These are phyloP conservation scores for Syzygium oleosum DNA, from an alignment of 345 rosid genomes.

Conservation along the genomic window DNA sequence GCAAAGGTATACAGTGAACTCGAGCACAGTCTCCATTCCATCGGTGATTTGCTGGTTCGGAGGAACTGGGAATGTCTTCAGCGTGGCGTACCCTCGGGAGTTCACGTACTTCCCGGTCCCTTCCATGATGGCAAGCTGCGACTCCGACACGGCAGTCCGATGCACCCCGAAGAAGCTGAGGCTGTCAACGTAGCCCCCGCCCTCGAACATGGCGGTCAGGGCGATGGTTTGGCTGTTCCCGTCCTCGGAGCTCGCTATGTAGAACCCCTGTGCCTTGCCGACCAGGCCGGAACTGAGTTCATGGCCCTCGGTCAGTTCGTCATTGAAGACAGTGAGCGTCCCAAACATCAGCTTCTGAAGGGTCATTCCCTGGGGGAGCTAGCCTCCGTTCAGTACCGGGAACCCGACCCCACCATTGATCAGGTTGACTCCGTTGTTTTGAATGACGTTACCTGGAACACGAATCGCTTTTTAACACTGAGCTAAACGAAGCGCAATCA, in stretches of 20 bases:
- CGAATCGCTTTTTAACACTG: accelerated
- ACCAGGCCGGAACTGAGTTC: slow-evolving; percentile 58
- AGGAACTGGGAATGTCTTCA: slow-evolving; percentile 47
- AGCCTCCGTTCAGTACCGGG: slow-evolving; percentile 40
- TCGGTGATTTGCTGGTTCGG: slow-evolving; percentile 50
- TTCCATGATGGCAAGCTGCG: slow-evolving; percentile 80
- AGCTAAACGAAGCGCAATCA: too few species aligned
- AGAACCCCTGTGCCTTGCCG: slow-evolving; percentile 88
- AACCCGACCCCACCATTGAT: slow-evolving; percentile 28
- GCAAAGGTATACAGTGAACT: slow-evolving; percentile 54
- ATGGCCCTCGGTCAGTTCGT: slow-evolving; percentile 65
- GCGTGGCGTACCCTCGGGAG: slow-evolving; percentile 59
- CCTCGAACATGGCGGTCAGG: slow-evolving; percentile 65
- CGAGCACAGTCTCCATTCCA: slow-evolving; percentile 57
- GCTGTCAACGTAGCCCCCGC: slow-evolving; percentile 61
- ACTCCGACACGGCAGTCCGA: slow-evolving; percentile 58
- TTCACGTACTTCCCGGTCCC: slow-evolving; percentile 82
- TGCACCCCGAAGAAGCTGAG: slow-evolving; percentile 81
- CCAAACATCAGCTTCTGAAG: slow-evolving; percentile 73
- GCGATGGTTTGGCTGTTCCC: slow-evolving; percentile 81
- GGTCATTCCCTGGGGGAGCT: slow-evolving; percentile 39
- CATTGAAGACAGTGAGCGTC: slow-evolving; percentile 72
- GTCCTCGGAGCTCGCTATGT: slow-evolving; percentile 64
- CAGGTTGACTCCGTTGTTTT: slow-evolving; percentile 34
- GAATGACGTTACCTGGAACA: slow-evolving; percentile 23